phyloP scores from a whole-genome alignment of 208 protist genomes.

The Polymyxa betae region DNA sequence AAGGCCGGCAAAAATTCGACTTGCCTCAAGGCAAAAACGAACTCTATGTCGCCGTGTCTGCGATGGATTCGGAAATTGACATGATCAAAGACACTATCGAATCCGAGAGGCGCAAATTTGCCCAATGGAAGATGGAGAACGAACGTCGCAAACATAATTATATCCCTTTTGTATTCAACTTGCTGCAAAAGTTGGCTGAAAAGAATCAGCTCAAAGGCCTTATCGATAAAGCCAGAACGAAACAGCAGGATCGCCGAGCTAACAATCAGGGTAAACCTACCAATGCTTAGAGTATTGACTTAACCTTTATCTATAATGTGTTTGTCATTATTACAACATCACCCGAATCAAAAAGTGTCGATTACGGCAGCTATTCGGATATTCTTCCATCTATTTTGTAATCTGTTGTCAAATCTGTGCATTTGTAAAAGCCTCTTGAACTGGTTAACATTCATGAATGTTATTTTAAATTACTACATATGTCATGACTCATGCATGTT shows the following conservation, averaged over 20 bases:
- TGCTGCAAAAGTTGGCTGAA: constrained; percentile 79
- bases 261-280: neutral
- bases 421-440: no score
- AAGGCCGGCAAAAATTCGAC: neutral
- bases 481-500: no score
- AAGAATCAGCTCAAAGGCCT: constrained; percentile 34
- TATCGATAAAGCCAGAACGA: neutral
- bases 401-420: no score
- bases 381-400: no score
- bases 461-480: no score
- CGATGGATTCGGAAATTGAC: constrained; percentile 69
- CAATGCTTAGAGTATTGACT: neutral
- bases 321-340: no score
- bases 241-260: neutral
- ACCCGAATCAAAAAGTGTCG: no score
- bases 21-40: constrained; percentile 36
- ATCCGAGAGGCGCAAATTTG: constrained; percentile 34
- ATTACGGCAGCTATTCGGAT: no score
- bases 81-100: constrained; percentile 76
- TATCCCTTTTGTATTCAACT: constrained; percentile 88
- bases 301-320: no score
- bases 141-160: constrained; percentile 94
- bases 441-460: no score
- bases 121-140: constrained; percentile 82
- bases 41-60: neutral